These are phyloP conservation scores for Rhodomyrtus psidioides DNA, from an alignment of 441 rosid species.

Conservation along the genomic window DNA sequence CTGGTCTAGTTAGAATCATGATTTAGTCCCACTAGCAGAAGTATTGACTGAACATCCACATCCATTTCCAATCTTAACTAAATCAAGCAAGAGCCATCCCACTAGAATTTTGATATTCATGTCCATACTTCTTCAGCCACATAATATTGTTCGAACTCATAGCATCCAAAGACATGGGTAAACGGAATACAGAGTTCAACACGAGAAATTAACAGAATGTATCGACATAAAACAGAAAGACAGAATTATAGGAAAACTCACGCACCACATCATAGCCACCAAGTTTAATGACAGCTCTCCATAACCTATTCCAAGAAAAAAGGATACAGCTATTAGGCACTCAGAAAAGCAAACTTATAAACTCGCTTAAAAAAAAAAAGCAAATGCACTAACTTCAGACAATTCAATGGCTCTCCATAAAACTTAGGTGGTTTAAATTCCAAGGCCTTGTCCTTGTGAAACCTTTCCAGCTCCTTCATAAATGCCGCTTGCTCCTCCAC, in stretches of 20 bases:
- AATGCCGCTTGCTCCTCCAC: constrained; percentile 66
- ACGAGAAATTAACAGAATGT: not conserved
- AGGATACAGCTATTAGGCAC: constrained; percentile 20
- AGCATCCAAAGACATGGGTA: not conserved
- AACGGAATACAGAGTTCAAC: not conserved
- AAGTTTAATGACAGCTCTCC: constrained; percentile 73
- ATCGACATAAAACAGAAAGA: constrained; percentile 2
- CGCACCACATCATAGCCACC: constrained; percentile 95
- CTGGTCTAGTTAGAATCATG: not conserved
- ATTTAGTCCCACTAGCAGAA: not conserved
- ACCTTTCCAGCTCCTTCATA: constrained; percentile 74
- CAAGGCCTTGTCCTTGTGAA: constrained; percentile 45
- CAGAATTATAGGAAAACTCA: not conserved
- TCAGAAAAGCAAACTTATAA: not conserved
- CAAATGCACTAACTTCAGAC: constrained; percentile 56
- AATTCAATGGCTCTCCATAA: constrained; percentile 81
- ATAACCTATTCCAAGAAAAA: constrained; percentile 45
- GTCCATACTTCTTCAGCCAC: not conserved
- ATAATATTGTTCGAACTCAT: not conserved
- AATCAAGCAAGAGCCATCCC: not conserved
- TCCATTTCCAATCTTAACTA: not conserved
- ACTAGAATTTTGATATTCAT: not conserved
- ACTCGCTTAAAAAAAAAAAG: not conserved
- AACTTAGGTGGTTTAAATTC: constrained; percentile 87
- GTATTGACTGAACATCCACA: not conserved